phyloP scores from a whole-genome alignment of 2,329 filamentous ascomycete genomes.

The Didymella glomerata region DNA sequence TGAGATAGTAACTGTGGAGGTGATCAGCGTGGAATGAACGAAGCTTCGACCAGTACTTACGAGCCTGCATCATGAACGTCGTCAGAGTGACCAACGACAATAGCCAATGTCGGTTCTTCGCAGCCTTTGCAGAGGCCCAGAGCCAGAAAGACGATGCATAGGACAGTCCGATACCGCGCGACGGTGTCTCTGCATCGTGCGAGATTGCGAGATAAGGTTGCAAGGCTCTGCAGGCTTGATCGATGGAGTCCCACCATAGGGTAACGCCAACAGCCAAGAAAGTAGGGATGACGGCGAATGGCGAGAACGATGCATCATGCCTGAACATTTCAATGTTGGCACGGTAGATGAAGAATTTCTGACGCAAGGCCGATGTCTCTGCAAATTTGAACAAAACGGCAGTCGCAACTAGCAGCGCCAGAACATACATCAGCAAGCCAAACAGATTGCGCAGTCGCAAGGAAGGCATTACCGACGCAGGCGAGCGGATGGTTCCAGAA shows the following conservation, averaged over 20 bases:
- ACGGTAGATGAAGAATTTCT: constrained; percentile 1
- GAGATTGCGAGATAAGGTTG: constrained; percentile 30
- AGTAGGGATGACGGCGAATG: constrained; percentile 14
- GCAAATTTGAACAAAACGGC: not conserved
- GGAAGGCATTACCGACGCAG: not conserved
- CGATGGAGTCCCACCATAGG: constrained; percentile 30
- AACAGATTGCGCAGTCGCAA: not conserved
- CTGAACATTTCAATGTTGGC: not conserved
- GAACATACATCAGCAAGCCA: not conserved
- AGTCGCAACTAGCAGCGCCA: not conserved
- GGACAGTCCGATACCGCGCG: constrained; percentile 18
- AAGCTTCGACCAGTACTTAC: constrained; percentile 5
- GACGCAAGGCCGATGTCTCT: not conserved
- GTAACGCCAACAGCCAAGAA: constrained; percentile 20
- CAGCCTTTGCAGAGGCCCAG: constrained; percentile 21
- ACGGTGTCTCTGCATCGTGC: constrained; percentile 5
- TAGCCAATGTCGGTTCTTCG: constrained; percentile 26
- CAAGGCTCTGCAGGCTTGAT: constrained; percentile 22
- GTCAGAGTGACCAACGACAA: constrained; percentile 24
- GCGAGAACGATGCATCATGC: not conserved
- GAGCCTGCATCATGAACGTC: constrained; percentile 22
- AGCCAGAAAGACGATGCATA: constrained; percentile 30
- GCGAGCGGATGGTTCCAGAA: not conserved
- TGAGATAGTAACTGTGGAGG: not conserved
- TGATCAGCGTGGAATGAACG: not conserved